Evolutionary conservation across 345 rosid species (phyloP).

Genomic region (Geranium rotundifolium): DNA sequence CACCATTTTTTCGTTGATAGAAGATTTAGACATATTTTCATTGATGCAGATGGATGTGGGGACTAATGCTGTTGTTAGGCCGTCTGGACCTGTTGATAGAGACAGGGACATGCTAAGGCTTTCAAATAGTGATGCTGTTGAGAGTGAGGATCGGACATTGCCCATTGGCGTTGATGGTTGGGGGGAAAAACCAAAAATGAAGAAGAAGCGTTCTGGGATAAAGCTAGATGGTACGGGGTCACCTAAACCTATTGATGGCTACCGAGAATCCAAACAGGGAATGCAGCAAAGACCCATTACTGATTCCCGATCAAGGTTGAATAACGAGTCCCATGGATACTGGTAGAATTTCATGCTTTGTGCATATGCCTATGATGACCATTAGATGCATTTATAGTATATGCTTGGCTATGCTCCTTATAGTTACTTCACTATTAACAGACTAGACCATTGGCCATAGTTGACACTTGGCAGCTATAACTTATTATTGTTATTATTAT

Average conservation of each 20-base stretch:
- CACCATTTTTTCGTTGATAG: background rate
- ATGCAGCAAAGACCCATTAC: slow-evolving; percentile 42
- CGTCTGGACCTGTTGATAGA: slow-evolving; percentile 55
- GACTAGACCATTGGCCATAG: no score
- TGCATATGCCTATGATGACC: no score
- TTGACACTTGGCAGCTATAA: no score
- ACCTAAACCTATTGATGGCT: slow-evolving; percentile 48
- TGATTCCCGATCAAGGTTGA: slow-evolving; percentile 58
- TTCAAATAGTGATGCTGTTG: slow-evolving; percentile 43
- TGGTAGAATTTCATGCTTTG: slow-evolving; percentile 29
- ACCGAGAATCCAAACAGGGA: slow-evolving; percentile 68
- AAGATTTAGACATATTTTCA: slow-evolving; percentile 14
- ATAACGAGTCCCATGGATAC: slow-evolving; percentile 59
- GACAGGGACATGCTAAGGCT: slow-evolving; percentile 60
- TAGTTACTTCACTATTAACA: no score
- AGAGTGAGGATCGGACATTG: slow-evolving; percentile 65
- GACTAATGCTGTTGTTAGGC: slow-evolving; percentile 45
- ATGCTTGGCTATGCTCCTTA: no score
- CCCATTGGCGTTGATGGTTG: slow-evolving; percentile 71
- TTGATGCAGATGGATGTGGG: slow-evolving; percentile 55
- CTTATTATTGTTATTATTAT: no score
- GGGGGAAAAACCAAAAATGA: slow-evolving; percentile 74
- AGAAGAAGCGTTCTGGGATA: slow-evolving; percentile 84
- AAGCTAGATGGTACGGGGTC: slow-evolving; percentile 47
- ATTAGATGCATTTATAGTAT: background rate